These are phyloP conservation scores for Pseudopithomyces chartarum DNA, from an alignment of 2,329 filamentous ascomycete species.

Conservation along the genomic window DNA sequence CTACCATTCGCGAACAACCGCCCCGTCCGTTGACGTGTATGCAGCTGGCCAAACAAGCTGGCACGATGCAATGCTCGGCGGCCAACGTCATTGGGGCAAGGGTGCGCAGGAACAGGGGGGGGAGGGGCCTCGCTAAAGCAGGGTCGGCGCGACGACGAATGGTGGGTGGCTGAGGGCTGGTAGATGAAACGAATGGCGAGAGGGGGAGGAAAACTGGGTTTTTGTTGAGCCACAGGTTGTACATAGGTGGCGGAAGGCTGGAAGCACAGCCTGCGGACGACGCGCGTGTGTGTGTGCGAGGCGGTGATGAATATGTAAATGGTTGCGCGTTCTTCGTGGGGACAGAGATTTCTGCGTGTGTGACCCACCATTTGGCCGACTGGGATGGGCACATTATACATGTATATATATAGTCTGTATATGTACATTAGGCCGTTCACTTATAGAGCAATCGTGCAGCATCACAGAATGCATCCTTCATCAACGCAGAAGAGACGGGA, in stretches of 20 bases:
- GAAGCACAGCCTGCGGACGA: conserved; percentile 1
- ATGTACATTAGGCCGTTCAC: background rate
- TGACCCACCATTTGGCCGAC: background rate
- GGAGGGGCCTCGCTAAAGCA: background rate
- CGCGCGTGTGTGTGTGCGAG: no score
- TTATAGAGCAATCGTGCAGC: background rate
- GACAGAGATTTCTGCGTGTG: background rate
- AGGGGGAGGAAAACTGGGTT: background rate
- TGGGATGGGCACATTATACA: background rate
- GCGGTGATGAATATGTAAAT: no score
- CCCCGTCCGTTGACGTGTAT: conserved; percentile 10
- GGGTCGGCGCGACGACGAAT: background rate
- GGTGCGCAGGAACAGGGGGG: conserved; percentile 4
- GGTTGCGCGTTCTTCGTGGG: background rate
- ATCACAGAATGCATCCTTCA: no score
- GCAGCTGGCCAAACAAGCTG: conserved; percentile 4
- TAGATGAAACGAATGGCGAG: background rate
- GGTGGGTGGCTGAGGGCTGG: background rate
- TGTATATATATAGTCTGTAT: no score
- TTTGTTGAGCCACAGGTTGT: background rate
- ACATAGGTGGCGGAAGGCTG: no score
- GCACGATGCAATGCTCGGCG: background rate
- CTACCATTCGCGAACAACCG: background rate
- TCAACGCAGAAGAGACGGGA: background rate
- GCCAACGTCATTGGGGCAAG: conserved; percentile 11